These are phyloP conservation scores for Mycena metata DNA, from an alignment of 768 basidiomycete genomes.

Conservation along the genomic window DNA sequence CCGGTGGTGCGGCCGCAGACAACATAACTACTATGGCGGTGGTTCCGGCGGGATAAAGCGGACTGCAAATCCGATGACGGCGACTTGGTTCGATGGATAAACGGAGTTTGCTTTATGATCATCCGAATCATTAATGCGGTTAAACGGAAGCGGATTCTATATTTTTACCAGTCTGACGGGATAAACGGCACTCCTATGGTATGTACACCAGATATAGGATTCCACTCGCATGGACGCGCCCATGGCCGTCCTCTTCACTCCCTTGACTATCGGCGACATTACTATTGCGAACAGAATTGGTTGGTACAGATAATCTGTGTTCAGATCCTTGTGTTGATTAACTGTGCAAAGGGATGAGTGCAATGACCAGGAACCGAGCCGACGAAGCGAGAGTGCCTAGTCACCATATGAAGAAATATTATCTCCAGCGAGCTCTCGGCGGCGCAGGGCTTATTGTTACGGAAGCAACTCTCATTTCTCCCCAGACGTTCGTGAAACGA, in stretches of 20 bases:
- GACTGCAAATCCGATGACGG: too few relatives aligned
- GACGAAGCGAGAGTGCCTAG: constrained; percentile 53
- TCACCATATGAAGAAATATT: constrained; percentile 55
- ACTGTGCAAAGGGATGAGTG: constrained; percentile 46
- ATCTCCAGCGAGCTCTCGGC: constrained; percentile 55
- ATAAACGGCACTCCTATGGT: constrained; percentile 9
- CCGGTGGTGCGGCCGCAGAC: not conserved
- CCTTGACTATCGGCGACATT: constrained; percentile 53
- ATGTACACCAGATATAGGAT: not conserved
- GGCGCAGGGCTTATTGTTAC: constrained; percentile 57
- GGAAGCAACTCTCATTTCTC: constrained; percentile 55
- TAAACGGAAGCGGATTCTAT: constrained; percentile 9
- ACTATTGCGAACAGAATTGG: constrained; percentile 54
- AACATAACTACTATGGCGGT: too few relatives aligned
- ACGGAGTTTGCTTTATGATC: not conserved
- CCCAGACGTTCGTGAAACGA: constrained; percentile 53
- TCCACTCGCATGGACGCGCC: not conserved
- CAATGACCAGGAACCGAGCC: constrained; percentile 58
- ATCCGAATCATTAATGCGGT: not conserved
- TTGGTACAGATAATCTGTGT: not conserved
- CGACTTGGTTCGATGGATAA: not conserved
- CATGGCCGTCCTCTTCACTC: constrained; percentile 45
- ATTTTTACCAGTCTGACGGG: not conserved
- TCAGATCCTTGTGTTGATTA: not conserved
- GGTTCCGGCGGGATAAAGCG: too few relatives aligned